These are phyloP conservation scores for Glaciozyma martinii DNA, from an alignment of 768 basidiomycete species.

Conservation along the genomic window DNA sequence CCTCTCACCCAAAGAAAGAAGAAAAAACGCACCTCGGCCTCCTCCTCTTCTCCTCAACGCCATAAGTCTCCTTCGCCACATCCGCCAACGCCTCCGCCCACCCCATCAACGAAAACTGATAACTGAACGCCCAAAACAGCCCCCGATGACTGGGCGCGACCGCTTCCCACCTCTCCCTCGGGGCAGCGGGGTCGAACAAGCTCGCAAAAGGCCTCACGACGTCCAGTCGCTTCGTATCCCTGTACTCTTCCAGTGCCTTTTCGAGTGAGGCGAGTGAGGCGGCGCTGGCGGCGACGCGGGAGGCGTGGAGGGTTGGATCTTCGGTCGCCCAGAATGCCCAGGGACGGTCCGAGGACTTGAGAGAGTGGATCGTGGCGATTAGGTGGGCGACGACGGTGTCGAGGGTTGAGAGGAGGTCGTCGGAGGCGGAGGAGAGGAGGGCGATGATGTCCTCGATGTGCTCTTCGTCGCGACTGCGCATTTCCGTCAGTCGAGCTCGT, in stretches of 20 bases:
- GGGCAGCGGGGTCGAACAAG: conserved; percentile 18
- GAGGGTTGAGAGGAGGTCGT: conserved; percentile 7
- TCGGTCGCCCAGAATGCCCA: neutral
- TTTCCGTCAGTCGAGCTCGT: neutral
- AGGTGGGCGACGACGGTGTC: conserved; percentile 9
- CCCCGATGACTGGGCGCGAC: conserved; percentile 24
- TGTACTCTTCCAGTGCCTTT: conserved; percentile 1
- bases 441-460: conserved; percentile 26
- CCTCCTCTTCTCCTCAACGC: conserved; percentile 19
- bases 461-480: conserved; percentile 17
- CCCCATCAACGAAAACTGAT: conserved; percentile 8
- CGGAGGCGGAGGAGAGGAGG: conserved; percentile 9
- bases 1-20: neutral
- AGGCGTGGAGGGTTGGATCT: conserved; percentile 4
- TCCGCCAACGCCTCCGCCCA: conserved; percentile 25
- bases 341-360: conserved; percentile 21
- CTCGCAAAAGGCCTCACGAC: conserved; percentile 21
- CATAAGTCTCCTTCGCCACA: conserved; percentile 8
- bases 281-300: neutral
- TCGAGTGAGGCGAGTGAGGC: conserved; percentile 7
- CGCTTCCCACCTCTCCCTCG: neutral
- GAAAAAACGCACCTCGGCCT: neutral
- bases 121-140: conserved; percentile 23
- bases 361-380: conserved; percentile 16
- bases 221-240: conserved; percentile 16